Percentiles rank a stretch among this genome's conserved stretches.
phyloP scores from a whole-genome alignment of 495 filamentous ascomycete species.

The Aspergillus saccharolyticus region DNA sequence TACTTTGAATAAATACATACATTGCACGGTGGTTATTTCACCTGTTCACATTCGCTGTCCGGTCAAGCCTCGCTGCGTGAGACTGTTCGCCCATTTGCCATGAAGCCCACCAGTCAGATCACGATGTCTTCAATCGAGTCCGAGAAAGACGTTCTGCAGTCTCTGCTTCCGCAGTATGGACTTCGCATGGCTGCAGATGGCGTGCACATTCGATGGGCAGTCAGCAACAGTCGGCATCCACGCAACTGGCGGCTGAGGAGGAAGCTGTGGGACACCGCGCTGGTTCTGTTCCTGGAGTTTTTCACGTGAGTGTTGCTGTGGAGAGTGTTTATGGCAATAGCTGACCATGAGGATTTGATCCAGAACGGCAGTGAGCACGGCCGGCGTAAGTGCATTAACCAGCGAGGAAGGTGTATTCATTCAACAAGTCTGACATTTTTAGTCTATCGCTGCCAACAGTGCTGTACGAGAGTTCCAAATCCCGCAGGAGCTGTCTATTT shows the following conservation, averaged over 20 bases:
- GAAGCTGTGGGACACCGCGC: constrained; percentile 32
- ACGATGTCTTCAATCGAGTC: constrained; percentile 15
- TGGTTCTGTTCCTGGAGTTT: constrained; percentile 39
- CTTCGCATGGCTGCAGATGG: constrained; percentile 35
- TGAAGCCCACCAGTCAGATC: constrained; percentile 1
- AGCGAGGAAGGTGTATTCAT: background rate
- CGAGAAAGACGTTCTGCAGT: constrained; percentile 20
- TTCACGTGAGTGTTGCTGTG: constrained; percentile 29
- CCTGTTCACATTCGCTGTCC: background rate
- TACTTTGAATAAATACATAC: background rate
- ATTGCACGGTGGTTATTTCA: background rate
- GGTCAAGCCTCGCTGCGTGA: background rate
- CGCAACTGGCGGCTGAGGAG: constrained; percentile 33
- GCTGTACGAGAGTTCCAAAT: constrained; percentile 30
- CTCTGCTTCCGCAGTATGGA: constrained; percentile 15
- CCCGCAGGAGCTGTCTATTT: constrained; percentile 26
- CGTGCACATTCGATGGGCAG: constrained; percentile 33
- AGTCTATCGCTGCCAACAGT: constrained; percentile 33
- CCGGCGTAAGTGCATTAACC: constrained; percentile 30
- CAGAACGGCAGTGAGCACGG: constrained; percentile 39
- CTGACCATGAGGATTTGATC: background rate
- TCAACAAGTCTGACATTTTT: constrained; percentile 4
- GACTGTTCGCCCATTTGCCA: background rate
- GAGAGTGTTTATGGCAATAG: background rate
- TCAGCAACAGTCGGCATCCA: constrained; percentile 34